Percentiles rank a stretch among this genome's conserved stretches.
Evolutionary conservation across 192 early-diverging fungal species (phyloP).

Genomic region (Oehlia diaphana): DNA sequence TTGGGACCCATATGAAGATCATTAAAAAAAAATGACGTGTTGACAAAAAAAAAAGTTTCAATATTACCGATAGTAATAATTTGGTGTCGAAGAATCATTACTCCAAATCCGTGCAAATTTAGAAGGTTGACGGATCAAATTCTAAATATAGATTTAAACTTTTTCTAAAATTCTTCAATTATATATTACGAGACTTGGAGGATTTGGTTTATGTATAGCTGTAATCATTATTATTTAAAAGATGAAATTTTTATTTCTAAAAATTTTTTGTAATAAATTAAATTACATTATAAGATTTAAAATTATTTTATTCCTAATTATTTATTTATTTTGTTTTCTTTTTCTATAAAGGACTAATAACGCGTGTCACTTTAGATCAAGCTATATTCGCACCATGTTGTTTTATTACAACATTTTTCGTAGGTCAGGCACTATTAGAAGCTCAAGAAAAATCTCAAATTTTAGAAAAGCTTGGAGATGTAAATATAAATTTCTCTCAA

Average conservation of each 20-base stretch:
- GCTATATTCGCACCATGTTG: conserved; percentile 63
- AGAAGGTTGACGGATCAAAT: no score
- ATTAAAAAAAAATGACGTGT: no score
- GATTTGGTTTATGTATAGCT: background rate
- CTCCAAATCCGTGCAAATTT: no score
- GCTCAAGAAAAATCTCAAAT: conserved; percentile 49
- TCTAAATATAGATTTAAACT: no score
- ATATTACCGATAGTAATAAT: no score
- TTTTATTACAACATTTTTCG: conserved; percentile 69
- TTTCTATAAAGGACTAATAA: conserved; percentile 36
- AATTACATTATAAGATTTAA: background rate
- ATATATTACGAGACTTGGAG: background rate
- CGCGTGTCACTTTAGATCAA: conserved; percentile 61
- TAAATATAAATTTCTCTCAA: conserved; percentile 7
- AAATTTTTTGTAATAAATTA: background rate
- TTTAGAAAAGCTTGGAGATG: conserved; percentile 42
- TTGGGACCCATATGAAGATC: no score
- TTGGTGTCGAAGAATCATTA: no score
- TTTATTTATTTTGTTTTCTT: background rate
- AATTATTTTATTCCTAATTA: conserved; percentile 6
- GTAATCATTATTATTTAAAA: background rate
- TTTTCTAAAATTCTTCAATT: no score
- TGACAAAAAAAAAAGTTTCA: no score
- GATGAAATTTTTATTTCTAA: no score
- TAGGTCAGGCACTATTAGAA: conserved; percentile 60